Conservation (phyloP, 2,329 filamentous ascomycete species). For the Monosporascus sp. region DNA sequence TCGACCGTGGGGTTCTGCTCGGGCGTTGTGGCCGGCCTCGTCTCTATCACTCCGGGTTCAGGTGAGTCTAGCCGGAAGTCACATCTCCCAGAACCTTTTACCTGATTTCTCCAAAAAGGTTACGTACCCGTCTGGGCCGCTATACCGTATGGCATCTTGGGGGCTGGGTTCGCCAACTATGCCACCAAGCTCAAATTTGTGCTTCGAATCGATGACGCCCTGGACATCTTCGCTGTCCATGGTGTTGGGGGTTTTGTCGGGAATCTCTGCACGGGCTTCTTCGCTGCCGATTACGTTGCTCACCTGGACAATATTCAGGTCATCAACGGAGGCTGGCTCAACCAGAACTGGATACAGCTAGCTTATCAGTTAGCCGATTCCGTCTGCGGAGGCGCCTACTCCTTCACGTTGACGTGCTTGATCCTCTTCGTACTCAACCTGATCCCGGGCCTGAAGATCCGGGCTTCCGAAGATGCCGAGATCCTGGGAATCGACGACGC, state of each 20-base stretch:
- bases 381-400: slow-evolving; percentile 68
- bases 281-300: slow-evolving; percentile 80
- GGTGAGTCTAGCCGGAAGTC: slow-evolving; percentile 37
- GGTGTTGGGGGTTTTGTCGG: slow-evolving; percentile 73
- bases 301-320: slow-evolving; percentile 65
- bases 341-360: slow-evolving; percentile 77
- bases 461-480: slow-evolving; percentile 71
- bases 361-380: slow-evolving; percentile 82
- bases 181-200: slow-evolving; percentile 88
- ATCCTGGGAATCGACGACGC: slow-evolving; percentile 82
- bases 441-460: slow-evolving; percentile 69
- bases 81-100: background rate
- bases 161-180: slow-evolving; percentile 77
- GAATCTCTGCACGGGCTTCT: slow-evolving; percentile 75
- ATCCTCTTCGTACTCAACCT: slow-evolving; percentile 79
- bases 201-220: slow-evolving; percentile 72
- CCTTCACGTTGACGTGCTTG: slow-evolving; percentile 69
- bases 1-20: slow-evolving; percentile 92
- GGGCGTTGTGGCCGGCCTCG: slow-evolving; percentile 79
- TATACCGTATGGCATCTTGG: slow-evolving; percentile 71
- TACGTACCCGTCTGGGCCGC: slow-evolving; percentile 83
- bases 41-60: slow-evolving; percentile 83
- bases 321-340: slow-evolving; percentile 76
- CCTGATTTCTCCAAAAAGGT: slow-evolving; percentile 28
- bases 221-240: slow-evolving; percentile 86